Percentiles rank a stretch among this genome's conserved stretches.
Evolutionary conservation across 768 basidiomycete genomes (phyloP).

Genomic region (Thelephora ganbajun): DNA sequence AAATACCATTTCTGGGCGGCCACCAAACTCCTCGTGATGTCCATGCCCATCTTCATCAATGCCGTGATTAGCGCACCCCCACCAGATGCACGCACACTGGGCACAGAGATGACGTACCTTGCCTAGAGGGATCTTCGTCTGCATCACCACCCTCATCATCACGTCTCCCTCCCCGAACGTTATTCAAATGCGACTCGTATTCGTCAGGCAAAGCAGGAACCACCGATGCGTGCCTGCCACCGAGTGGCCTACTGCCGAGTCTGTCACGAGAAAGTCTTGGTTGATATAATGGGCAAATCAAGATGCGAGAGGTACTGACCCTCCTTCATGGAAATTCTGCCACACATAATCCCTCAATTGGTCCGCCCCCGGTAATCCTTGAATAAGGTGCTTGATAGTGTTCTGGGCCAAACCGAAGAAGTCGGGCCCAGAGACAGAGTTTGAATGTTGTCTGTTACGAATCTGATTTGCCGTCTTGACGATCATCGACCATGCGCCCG

Average conservation of each 20-base stretch:
- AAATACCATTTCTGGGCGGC: neutral
- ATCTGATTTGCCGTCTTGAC: slow-evolving; percentile 74
- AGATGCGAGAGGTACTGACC: slow-evolving; percentile 33
- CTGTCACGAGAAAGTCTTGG: slow-evolving; percentile 6
- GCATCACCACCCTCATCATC: slow-evolving; percentile 5
- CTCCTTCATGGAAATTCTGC: slow-evolving; percentile 79
- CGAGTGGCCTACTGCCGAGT: slow-evolving; percentile 41
- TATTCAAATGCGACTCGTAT: slow-evolving; percentile 30
- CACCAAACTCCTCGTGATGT: slow-evolving; percentile 23
- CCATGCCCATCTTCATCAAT: neutral
- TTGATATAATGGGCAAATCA: neutral
- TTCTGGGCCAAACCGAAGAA: slow-evolving; percentile 82
- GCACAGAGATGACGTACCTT: slow-evolving; percentile 5
- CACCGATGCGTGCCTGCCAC: slow-evolving; percentile 72
- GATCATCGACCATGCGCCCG: slow-evolving; percentile 76
- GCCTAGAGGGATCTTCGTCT: neutral
- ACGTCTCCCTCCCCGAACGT: slow-evolving; percentile 7
- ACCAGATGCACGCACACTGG: neutral
- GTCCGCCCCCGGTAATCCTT: slow-evolving; percentile 65
- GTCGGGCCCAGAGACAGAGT: slow-evolving; percentile 80
- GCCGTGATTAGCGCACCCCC: slow-evolving; percentile 2
- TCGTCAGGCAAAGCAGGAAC: slow-evolving; percentile 72
- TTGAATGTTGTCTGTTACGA: slow-evolving; percentile 70
- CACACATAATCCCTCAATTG: slow-evolving; percentile 69
- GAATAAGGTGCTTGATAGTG: slow-evolving; percentile 83